Evolutionary conservation across 169 alveolate genomes (phyloP).

Genomic region (Plasmodium vivax): DNA sequence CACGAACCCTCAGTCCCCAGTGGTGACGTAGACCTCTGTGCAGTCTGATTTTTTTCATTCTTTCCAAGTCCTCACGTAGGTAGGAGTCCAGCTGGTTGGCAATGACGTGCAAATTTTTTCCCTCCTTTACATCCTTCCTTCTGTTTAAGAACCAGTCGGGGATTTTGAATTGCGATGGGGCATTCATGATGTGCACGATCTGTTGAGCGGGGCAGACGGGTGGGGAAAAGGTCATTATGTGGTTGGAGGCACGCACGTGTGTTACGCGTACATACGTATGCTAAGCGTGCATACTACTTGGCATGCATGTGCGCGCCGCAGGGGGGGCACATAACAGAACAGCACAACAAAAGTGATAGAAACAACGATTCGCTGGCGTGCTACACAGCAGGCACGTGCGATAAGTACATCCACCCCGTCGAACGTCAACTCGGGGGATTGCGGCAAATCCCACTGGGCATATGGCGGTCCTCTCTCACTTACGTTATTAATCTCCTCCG

Average conservation of each 20-base stretch:
- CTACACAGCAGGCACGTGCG: background rate
- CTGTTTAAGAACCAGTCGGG: conserved; percentile 99
- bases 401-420: background rate
- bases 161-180: conserved; percentile 95
- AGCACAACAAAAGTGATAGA: background rate
- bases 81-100: conserved; percentile 96
- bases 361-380: background rate
- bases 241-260: background rate
- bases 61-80: conserved; percentile 99
- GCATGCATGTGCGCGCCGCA: background rate
- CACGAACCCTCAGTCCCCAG: conserved; percentile 99
- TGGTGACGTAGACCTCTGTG: conserved; percentile 99
- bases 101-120: conserved; percentile 94
- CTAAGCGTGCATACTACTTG: background rate
- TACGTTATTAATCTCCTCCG: conserved; percentile 93
- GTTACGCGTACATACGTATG: no score
- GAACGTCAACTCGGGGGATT: background rate
- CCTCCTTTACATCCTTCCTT: conserved; percentile 96
- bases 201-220: conserved; percentile 22
- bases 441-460: background rate
- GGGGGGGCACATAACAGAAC: background rate
- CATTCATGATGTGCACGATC: conserved; percentile 91
- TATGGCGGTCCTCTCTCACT: conserved; percentile 48
- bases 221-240: background rate
- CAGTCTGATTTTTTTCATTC: conserved; percentile 97